Percentiles rank a stretch among this genome's conserved stretches.
These are phyloP conservation scores for Letharia columbiana DNA, from an alignment of 495 filamentous ascomycete genomes.

Conservation along the genomic window DNA sequence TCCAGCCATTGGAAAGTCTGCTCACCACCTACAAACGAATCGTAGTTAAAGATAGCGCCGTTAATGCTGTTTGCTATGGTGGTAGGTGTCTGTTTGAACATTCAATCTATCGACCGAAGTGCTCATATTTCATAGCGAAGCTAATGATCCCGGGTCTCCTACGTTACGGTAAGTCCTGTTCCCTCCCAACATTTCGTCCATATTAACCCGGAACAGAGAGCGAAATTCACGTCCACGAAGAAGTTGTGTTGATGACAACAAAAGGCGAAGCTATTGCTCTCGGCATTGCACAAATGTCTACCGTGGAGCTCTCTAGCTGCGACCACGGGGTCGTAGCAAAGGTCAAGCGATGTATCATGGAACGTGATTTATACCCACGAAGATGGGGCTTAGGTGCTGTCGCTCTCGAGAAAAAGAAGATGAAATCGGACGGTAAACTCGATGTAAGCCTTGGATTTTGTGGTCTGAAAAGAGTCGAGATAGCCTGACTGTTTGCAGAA, in stretches of 20 bases:
- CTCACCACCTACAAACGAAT: conserved; percentile 89
- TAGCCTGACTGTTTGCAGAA: conserved; percentile 45
- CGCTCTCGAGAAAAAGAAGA: conserved; percentile 94
- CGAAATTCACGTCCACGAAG: conserved; percentile 80
- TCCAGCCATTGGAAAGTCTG: conserved; percentile 81
- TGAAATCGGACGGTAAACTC: conserved; percentile 94
- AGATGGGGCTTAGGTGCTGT: conserved; percentile 91
- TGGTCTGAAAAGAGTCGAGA: background rate
- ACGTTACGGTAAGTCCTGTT: conserved; percentile 58
- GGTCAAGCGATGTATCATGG: conserved; percentile 98
- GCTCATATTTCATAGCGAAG: conserved; percentile 49
- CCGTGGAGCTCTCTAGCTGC: conserved; percentile 81
- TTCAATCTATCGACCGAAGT: too few species aligned
- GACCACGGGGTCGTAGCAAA: conserved; percentile 96
- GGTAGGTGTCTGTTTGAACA: too few species aligned
- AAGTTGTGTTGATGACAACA: conserved; percentile 94
- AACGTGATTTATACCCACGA: conserved; percentile 90
- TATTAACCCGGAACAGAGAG: conserved; percentile 44
- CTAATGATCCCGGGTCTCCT: conserved; percentile 94
- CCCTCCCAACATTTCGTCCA: background rate
- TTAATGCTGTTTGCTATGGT: conserved; percentile 95
- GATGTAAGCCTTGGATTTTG: conserved; percentile 49
- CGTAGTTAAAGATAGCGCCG: conserved; percentile 92
- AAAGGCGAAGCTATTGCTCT: conserved; percentile 98
- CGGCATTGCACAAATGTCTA: conserved; percentile 91